A percentile compares a stretch with the other conserved stretches of the same genome.
These are phyloP conservation scores for Colletotrichum tropicicola DNA, from an alignment of 2,329 filamentous ascomycete species.

Conservation along the genomic window DNA sequence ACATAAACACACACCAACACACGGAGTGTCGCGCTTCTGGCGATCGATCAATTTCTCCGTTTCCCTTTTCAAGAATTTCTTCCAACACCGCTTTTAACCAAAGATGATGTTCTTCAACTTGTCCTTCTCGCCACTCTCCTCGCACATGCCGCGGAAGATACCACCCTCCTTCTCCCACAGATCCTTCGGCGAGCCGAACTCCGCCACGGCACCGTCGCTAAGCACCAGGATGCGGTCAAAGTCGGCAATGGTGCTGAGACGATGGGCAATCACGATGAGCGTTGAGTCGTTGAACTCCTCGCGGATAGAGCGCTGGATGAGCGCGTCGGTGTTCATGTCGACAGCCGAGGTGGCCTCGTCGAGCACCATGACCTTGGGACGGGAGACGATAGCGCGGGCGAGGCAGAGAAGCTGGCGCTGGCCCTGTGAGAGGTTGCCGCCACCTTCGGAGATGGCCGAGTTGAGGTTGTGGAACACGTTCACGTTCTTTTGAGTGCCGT, in stretches of 20 bases:
- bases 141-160: slow-evolving; percentile 71
- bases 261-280: slow-evolving; percentile 70
- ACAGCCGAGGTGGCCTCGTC: slow-evolving; percentile 84
- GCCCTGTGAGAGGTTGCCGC: slow-evolving; percentile 78
- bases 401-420: slow-evolving; percentile 81
- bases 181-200: slow-evolving; percentile 72
- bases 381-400: slow-evolving; percentile 75
- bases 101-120: slow-evolving; percentile 58
- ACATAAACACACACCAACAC: neutral
- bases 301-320: slow-evolving; percentile 78
- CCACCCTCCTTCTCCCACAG: slow-evolving; percentile 64
- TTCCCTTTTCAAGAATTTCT: neutral
- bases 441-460: slow-evolving; percentile 75
- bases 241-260: slow-evolving; percentile 77
- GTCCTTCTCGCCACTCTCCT: slow-evolving; percentile 67
- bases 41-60: neutral
- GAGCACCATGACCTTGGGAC: slow-evolving; percentile 80
- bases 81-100: neutral
- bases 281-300: slow-evolving; percentile 76
- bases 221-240: slow-evolving; percentile 80
- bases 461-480: slow-evolving; percentile 73
- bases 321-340: slow-evolving; percentile 78
- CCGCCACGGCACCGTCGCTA: slow-evolving; percentile 71
- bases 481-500: slow-evolving; percentile 56
- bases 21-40: neutral